Conservation (phyloP, 1,139 yeast genomes). For the Hyphopichia khmerensis region DNA sequence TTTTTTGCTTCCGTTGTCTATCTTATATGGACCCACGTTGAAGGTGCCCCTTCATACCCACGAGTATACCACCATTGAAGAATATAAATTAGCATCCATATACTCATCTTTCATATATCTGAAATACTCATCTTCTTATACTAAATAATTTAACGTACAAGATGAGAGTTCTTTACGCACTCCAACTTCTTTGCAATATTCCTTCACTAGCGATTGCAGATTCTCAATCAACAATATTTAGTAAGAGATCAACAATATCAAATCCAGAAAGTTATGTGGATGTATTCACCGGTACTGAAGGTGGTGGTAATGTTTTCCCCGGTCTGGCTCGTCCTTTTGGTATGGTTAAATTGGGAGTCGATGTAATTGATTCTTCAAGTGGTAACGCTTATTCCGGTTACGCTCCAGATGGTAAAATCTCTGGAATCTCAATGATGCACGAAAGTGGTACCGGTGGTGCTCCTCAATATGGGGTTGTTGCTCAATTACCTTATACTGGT, state of each 20-base stretch:
- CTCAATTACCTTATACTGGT: constrained; percentile 27
- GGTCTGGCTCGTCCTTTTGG: constrained; percentile 40
- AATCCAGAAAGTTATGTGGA: constrained; percentile 16
- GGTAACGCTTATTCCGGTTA: constrained; percentile 36
- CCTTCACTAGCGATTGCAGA: background rate
- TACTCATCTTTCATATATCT: too few relatives aligned
- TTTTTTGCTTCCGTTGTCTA: too few relatives aligned
- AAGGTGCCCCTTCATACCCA: too few relatives aligned
- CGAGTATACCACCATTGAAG: too few relatives aligned
- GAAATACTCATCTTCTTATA: too few relatives aligned
- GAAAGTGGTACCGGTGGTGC: constrained; percentile 43
- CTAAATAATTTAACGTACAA: too few relatives aligned
- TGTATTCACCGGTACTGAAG: constrained; percentile 36
- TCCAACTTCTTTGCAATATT: background rate
- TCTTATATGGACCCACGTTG: too few relatives aligned
- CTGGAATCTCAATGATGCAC: constrained; percentile 39
- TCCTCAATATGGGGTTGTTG: constrained; percentile 32
- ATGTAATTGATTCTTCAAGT: constrained; percentile 18
- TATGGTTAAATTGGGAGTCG: constrained; percentile 40
- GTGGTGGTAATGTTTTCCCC: constrained; percentile 38
- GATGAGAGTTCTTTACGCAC: background rate
- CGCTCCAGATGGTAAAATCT: constrained; percentile 26
- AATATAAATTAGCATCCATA: too few relatives aligned
- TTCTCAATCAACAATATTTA: background rate
- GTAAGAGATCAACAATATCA: background rate